These are phyloP conservation scores for Phanerochaete sordida DNA, from an alignment of 768 basidiomycete genomes.

Conservation along the genomic window DNA sequence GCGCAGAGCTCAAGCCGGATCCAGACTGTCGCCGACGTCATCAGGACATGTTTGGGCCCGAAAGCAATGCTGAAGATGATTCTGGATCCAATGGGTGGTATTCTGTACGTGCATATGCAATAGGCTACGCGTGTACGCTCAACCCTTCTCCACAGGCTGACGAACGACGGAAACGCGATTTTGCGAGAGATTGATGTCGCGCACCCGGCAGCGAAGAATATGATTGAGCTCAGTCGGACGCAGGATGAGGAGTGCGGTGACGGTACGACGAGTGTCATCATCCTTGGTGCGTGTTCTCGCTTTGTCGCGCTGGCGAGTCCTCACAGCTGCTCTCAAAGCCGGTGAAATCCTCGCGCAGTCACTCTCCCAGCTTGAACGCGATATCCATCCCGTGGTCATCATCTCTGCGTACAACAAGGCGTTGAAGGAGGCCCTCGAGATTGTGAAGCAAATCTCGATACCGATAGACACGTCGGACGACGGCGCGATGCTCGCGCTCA, in stretches of 20 bases:
- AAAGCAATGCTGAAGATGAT: constrained; percentile 99
- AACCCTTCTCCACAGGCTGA: constrained; percentile 51
- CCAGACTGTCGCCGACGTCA: constrained; percentile 96
- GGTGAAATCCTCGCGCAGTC: constrained; percentile 98
- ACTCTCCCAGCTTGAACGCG: constrained; percentile 87
- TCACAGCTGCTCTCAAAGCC: constrained; percentile 40
- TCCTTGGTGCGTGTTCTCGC: constrained; percentile 62
- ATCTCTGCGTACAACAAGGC: constrained; percentile 98
- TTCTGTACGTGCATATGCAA: constrained; percentile 57
- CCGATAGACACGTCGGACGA: constrained; percentile 88
- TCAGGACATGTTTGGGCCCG: constrained; percentile 93
- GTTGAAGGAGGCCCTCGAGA: constrained; percentile 85
- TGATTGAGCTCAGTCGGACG: constrained; percentile 98
- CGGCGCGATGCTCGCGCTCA: constrained; percentile 89
- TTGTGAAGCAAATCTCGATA: constrained; percentile 82
- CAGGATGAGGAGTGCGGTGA: constrained; percentile 99
- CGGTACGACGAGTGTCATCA: constrained; percentile 97
- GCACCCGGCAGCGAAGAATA: constrained; percentile 98
- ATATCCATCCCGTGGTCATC: constrained; percentile 98
- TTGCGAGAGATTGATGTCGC: constrained; percentile 98
- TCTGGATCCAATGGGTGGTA: constrained; percentile 98
- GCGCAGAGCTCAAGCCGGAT: background rate
- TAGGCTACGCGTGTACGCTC: background rate
- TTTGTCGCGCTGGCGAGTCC: background rate
- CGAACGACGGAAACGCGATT: constrained; percentile 99